phyloP scores from a whole-genome alignment of 2,329 filamentous ascomycete species.

The Aspergillus piperis region DNA sequence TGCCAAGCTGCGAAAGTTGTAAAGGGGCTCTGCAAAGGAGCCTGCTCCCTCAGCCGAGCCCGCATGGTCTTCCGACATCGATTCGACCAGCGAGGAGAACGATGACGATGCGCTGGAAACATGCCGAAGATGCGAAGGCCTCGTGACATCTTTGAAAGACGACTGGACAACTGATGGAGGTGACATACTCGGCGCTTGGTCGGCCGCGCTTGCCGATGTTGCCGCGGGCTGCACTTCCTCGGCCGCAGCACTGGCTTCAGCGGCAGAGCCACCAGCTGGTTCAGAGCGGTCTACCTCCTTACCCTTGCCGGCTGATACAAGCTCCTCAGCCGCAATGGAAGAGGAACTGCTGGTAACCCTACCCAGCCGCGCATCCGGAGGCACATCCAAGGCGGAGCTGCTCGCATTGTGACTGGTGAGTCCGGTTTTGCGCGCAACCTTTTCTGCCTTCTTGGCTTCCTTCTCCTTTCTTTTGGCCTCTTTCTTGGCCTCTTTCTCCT shows the following conservation, averaged over 20 bases:
- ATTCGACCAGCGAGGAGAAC: conserved; percentile 74
- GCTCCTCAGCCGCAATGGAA: conserved; percentile 40
- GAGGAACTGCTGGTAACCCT: conserved; percentile 41
- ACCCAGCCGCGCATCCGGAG: conserved; percentile 37
- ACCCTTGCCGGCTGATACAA: conserved; percentile 58
- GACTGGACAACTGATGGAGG: conserved; percentile 45
- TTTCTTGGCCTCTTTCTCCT: conserved; percentile 77
- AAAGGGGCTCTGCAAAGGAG: conserved; percentile 71
- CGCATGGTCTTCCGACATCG: conserved; percentile 42
- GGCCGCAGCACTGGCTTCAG: conserved; percentile 36
- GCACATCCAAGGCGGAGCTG: conserved; percentile 59
- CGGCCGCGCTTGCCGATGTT: conserved; percentile 11
- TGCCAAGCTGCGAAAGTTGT: conserved; percentile 86
- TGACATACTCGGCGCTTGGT: conserved; percentile 18
- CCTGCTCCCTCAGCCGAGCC: conserved; percentile 53
- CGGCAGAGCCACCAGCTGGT: conserved; percentile 19
- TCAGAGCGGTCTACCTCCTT: conserved; percentile 65
- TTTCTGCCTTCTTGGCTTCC: conserved; percentile 73
- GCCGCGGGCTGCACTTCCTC: conserved; percentile 12
- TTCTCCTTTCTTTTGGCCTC: conserved; percentile 84
- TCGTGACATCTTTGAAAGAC: conserved; percentile 53
- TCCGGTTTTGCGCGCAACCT: conserved; percentile 65
- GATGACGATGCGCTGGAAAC: conserved; percentile 86
- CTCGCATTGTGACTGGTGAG: conserved; percentile 60
- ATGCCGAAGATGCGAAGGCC: conserved; percentile 73